Conservation (phyloP, 2,329 filamentous ascomycete species). For the Claviceps maximensis region DNA sequence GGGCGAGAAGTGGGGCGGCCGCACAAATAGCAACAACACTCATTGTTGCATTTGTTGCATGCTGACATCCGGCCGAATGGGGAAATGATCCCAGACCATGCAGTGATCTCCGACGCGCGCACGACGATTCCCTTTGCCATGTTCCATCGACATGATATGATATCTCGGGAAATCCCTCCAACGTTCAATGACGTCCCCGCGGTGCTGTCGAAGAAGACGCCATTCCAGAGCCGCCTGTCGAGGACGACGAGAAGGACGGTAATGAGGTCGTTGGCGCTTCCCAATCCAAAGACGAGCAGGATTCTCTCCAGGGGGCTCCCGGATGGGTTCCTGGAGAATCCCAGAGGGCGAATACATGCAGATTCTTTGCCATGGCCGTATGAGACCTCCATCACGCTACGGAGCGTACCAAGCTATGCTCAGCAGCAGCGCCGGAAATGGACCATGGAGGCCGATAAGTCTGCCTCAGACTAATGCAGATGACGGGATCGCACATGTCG, state of each 20-base stretch:
- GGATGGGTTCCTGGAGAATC: too few relatives aligned
- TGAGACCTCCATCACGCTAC: conserved; percentile 13
- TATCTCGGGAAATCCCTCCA: neutral
- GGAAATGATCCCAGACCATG: neutral
- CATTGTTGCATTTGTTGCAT: too few relatives aligned
- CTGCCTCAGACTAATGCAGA: conserved; percentile 23
- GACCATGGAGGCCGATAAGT: conserved; percentile 18
- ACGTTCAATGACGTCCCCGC: neutral
- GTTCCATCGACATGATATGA: neutral
- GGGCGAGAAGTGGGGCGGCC: too few relatives aligned
- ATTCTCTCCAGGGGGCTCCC: too few relatives aligned
- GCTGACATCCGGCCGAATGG: neutral
- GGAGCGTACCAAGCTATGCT: conserved; percentile 24
- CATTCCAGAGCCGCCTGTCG: neutral
- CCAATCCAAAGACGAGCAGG: neutral
- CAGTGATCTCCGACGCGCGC: neutral
- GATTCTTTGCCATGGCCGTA: neutral
- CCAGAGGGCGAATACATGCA: neutral
- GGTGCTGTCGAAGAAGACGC: neutral
- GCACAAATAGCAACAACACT: too few relatives aligned
- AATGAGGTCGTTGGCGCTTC: neutral
- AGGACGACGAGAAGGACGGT: neutral
- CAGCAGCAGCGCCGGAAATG: conserved; percentile 12
- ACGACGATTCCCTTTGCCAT: neutral
- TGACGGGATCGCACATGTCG: conserved; percentile 19